Conservation (phyloP, 1,139 yeast species). For the Trichomonascaceae sp. region DNA sequence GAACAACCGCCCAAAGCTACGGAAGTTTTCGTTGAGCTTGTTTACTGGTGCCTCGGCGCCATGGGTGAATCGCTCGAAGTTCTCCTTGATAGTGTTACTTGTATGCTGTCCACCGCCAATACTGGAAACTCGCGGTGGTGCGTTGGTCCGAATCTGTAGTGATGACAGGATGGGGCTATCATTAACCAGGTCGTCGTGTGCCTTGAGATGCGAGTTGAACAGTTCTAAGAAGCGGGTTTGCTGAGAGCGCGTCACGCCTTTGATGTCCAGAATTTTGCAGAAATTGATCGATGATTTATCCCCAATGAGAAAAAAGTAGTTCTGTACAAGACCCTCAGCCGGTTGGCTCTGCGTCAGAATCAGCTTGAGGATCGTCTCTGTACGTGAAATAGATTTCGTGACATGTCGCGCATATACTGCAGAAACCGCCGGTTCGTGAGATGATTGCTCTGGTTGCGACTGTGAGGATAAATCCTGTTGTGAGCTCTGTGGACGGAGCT, state of each 20-base stretch:
- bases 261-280: slow-evolving; percentile 48
- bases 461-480: neutral
- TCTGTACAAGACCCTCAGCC: slow-evolving; percentile 49
- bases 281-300: slow-evolving; percentile 55
- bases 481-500: too few relatives aligned
- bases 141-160: slow-evolving; percentile 7
- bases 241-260: slow-evolving; percentile 37
- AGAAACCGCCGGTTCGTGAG: slow-evolving; percentile 17
- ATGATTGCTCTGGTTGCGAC: neutral
- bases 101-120: neutral
- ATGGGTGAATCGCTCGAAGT: slow-evolving; percentile 37
- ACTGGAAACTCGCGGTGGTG: slow-evolving; percentile 2
- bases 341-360: slow-evolving; percentile 54
- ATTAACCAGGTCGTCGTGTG: slow-evolving; percentile 34
- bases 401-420: slow-evolving; percentile 38
- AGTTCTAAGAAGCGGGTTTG: slow-evolving; percentile 43
- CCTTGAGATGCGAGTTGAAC: slow-evolving; percentile 45
- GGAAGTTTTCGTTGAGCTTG: slow-evolving; percentile 47
- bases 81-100: slow-evolving; percentile 31
- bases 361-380: slow-evolving; percentile 55
- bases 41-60: slow-evolving; percentile 39
- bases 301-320: slow-evolving; percentile 53
- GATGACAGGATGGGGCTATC: slow-evolving; percentile 33
- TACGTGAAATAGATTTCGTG: slow-evolving; percentile 34
- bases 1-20: slow-evolving; percentile 46